Conservation (phyloP, 176 grass and related monocot species). For the Saccharum spontaneum region DNA sequence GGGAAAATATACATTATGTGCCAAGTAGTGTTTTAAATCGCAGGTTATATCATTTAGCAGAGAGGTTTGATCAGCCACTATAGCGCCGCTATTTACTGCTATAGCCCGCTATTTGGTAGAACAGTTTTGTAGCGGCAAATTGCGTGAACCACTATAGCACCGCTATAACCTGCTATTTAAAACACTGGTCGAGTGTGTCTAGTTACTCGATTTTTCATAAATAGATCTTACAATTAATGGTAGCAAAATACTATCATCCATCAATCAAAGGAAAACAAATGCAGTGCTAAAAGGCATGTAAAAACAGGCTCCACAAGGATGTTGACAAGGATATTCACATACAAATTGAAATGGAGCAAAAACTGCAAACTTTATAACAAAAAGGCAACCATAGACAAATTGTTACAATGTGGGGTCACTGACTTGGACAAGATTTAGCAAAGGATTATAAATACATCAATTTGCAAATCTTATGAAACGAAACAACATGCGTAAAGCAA, state of each 20-base stretch:
- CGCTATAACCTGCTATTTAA: no score
- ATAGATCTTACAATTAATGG: not conserved
- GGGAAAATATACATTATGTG: not conserved
- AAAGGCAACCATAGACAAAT: not conserved
- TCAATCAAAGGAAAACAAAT: not conserved
- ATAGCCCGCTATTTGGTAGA: no score
- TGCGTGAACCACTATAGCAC: no score
- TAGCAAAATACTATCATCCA: not conserved
- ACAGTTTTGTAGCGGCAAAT: no score
- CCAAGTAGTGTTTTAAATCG: not conserved
- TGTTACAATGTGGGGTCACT: not conserved
- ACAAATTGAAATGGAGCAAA: not conserved
- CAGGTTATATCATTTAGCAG: no score
- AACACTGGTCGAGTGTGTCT: not conserved
- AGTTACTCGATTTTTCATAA: not conserved
- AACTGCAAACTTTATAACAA: not conserved
- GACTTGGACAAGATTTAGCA: not conserved
- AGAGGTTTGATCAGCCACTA: no score
- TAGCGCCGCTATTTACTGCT: no score
- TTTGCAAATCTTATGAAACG: conserved; percentile 11
- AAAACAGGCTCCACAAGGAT: not conserved
- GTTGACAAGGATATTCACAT: not conserved
- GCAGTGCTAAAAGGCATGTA: not conserved
- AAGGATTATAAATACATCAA: not conserved
- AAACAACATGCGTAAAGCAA: conserved; percentile 4